A percentile compares a stretch with the other conserved stretches of the same genome.
These are phyloP conservation scores for Plasmopara viticola DNA, from an alignment of 352 stramenopile species.

Conservation along the genomic window DNA sequence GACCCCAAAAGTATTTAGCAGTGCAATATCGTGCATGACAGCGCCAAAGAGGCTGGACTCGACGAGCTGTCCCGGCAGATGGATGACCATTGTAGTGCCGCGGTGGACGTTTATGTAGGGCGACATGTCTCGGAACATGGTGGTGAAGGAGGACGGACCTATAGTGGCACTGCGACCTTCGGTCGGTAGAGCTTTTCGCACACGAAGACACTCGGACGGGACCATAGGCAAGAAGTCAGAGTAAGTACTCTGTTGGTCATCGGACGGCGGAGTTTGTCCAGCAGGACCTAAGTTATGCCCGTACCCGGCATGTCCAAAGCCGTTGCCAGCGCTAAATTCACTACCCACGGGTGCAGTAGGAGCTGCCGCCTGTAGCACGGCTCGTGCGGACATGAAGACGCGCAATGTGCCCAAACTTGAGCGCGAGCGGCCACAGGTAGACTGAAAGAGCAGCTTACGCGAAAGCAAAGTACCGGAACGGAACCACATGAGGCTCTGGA, in stretches of 20 bases:
- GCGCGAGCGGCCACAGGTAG: conserved; percentile 13
- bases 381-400: conserved; percentile 25
- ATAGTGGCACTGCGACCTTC: conserved; percentile 10
- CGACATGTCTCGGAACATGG: conserved; percentile 94
- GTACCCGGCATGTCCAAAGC: conserved; percentile 3
- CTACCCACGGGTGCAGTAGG: conserved; percentile 13
- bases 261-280: conserved; percentile 3
- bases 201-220: conserved; percentile 66
- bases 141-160: conserved; percentile 65
- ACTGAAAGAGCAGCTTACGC: conserved; percentile 23
- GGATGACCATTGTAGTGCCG: conserved; percentile 92
- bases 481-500: conserved; percentile 17
- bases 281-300: conserved; percentile 2
- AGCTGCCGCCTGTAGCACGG: conserved; percentile 10
- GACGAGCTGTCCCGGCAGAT: conserved; percentile 92
- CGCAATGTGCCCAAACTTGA: conserved; percentile 20
- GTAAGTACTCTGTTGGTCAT: conserved; percentile 18
- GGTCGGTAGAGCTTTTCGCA: conserved; percentile 29
- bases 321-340: conserved; percentile 6
- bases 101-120: conserved; percentile 98
- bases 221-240: conserved; percentile 70
- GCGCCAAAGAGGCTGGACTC: conserved; percentile 87
- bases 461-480: conserved; percentile 13
- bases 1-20: conserved; percentile 94
- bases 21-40: conserved; percentile 94